Evolutionary conservation across 768 basidiomycete genomes (phyloP), one percentile per base, ranked within the genome.

Genomic region (Rhodotorula paludigena): DNA sequence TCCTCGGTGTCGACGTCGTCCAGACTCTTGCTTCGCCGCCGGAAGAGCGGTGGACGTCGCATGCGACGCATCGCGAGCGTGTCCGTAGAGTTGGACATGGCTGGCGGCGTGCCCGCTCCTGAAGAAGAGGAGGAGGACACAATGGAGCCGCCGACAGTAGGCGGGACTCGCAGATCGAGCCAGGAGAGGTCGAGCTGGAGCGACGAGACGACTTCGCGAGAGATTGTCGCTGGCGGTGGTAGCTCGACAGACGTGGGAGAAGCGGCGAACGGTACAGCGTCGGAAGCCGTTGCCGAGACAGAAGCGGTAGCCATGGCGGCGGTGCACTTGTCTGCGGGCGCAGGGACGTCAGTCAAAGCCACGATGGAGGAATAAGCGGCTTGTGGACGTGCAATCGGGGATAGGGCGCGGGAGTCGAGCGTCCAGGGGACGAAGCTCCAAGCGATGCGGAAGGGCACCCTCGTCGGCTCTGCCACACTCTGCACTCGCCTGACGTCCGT

Each of bases 21-120:
- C 28, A 68, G 61, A 35, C 68, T 64, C 45, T 53, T 54, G 55
- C 68, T 69, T 39, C 68, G 25, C 38, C 66, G 56, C 28, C 66
- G 35, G 10, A 60, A 58, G 8, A 68, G 25, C 15, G 66, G 57
- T 12, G 66, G 66, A 12, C 66, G 32, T 15, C 16, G 23, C 33
- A 63, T 42, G 0, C 61, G 38, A 28, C 68, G 44, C 45, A 56
- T 41, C 14, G 68, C 68, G 39, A 63, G 58, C 11, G 58, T 64
- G 33, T 60, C 47, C 38, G 54, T 32, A 25, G 57, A 53, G 21
- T 45, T 39, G 36, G 54, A 42, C 28, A 35, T 25, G 35, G 55
- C n/a, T 21, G 6, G 15, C 32, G 52, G 38, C 52, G 41, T 30
- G 11, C n/a, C 15, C 30, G 56, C 30, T 30, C 9, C 28, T 30